Evolutionary conservation across 1,284 basidiomycete species (phyloP), one percentile per base, ranked within the genome.

Genomic region (Bondarzewia mesenterica): DNA sequence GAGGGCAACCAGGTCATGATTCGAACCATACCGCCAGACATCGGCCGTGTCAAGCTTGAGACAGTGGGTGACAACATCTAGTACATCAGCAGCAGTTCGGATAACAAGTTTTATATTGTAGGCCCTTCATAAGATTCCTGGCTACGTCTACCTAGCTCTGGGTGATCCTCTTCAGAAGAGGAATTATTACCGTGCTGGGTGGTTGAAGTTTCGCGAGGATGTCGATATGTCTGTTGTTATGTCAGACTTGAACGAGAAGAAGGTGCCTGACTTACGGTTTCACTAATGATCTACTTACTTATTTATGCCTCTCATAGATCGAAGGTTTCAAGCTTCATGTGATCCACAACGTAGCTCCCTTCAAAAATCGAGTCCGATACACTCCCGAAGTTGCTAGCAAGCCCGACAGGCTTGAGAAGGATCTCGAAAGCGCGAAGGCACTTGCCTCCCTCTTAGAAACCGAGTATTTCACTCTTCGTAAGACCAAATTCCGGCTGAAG

Each of bases 321-420:
- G 91, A 93, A 64, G 87, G 85, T 47, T 94, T 95, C 71, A 93
- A 91, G 57, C 71, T 95, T 46, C 91, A 95, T 64, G 86, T 95
- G 58, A 82, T 80, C 18, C 85, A 91, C 63, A 91, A 85, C 59
- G 75, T 78, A 26, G 82, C 83, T 48, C 83, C 91, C 14, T 88
- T 91, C 63, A 76, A 81, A 46, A 85, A 85, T 54, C 77, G 84
- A 52, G 70, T 89, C 50, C 83, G 90, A 38, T 80, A 80, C 54
- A 79, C 92, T 3, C 91, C 93, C 16, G 82, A 91, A 56, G 77
- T 87, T 21, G 82, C 89, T 15, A 89, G 82, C 62, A 77, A 77
- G 46, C 82, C 89, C 8, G 83, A 88, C 23, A 75, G 93, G 40
- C 70, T 96, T 55, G 74, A 74, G 50, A 85, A 83, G 56, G 93